Base-by-base conservation (phyloP, 768 basidiomycete genomes). In the Trametes maxima region DNA sequence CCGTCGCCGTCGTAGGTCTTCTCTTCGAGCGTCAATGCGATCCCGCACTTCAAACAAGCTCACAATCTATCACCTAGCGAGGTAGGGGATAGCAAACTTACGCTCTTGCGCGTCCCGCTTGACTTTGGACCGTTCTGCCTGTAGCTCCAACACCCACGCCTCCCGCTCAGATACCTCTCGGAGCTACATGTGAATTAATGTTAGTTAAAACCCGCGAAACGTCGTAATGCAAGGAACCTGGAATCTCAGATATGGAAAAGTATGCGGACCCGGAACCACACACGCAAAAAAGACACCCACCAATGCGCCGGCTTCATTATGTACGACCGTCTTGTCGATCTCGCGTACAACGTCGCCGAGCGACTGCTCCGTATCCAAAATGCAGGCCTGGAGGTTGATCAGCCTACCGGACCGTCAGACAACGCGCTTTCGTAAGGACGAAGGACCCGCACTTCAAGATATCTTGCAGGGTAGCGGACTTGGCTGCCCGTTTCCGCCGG, bases 131-230 rank as follows among this genome's bases (percentile, higher is more conserved):
- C 33, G 56, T 44, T 70, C 67, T 6, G 17, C 42, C 5, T 81
- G 75, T 45, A 76, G 75, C 61, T 76, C 73, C n/a, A 87, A 75
- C 25, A 91, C 73, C 64, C 77, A 79, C 60, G 80, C 79, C 67
- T 87, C 78, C 39, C 86, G 82, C 72, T 92, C 85, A 44, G 84
- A 85, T 50, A 85, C 76, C 72, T 92, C 86, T 43, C 89, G 86
- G 65, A 77, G 81, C 91, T 73, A 68, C 19, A 45, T 19, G 6
- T 7, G 24, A 3, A 19, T 21, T 5, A 22, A 6, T 2, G 45
- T 46, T 24, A 44, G 43, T 7, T 17, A 19, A 17, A 3, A 8
- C n/a, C 7, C 21, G 22, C 46, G 28, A 22, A 24, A 25, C 22
- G 24, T 24, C 45, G 22, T 5, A 14, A 11, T 5, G 14, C 14